Base-by-base conservation (phyloP, 495 filamentous ascomycete species). In the Melanomma pulvis-pyrius region DNA sequence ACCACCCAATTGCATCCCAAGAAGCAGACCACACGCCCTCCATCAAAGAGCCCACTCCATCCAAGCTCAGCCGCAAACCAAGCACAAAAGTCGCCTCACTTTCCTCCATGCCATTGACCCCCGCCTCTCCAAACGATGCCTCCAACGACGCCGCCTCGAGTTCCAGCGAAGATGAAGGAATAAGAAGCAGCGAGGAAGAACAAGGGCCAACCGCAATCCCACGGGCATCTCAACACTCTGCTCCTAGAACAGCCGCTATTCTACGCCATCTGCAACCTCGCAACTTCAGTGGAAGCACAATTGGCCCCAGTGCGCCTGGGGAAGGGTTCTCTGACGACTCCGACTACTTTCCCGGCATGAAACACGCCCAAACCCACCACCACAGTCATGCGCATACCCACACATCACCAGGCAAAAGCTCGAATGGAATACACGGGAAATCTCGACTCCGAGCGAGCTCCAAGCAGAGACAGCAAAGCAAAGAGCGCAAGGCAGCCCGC, bases 281-380 rank as follows among this genome's bases (percentile, higher is more conserved):
- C 50, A 61, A 71, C 57, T 63, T 60, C 22, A 60, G 70, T 53
- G 71, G 69, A 39, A 51, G 12, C 9, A 54, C 24, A 30, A 32
- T 48, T 17, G 41, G 30, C 9, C 3, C 63, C 54, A 26, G 74
- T 5, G 75, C 73, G 0, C 74, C 74, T 0, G 73, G 72, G 41
- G 77, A 79, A 49, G 74, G 73, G 21, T 62, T 74, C 34, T 75
- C 74, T 1, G 75, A 75, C 34, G 73, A 76, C 36, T 72, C 69
- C 32, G 70, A 74, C 47, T 70, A 74, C 55, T 78, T 70, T 41
- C 68, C 68, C 36, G 50, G 50, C 22, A 50, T 56, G 55, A 39
- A 50, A 17, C 63, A 60, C 24, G 24, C 29, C 21, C 66, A 64
- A 21, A 24, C 19, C 9, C 36, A 59, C 13, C 61, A 54, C 21